Percentiles rank a stretch among this genome's conserved stretches.
These are phyloP conservation scores for Aristolochia fimbriata DNA, from an alignment of 164 flowering plant genomes.

Conservation along the genomic window DNA sequence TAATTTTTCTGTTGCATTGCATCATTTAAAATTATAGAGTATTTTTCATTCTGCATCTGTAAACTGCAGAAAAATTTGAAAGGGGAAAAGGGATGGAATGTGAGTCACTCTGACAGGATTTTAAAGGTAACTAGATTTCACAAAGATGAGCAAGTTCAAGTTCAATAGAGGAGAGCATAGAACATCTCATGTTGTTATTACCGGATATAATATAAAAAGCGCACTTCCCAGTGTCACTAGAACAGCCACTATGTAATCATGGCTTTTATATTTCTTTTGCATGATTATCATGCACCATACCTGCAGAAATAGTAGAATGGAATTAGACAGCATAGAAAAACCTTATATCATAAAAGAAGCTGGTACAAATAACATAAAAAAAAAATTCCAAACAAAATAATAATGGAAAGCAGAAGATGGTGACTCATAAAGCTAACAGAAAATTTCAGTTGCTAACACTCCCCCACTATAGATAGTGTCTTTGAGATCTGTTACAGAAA, in stretches of 20 bases:
- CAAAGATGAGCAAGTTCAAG: neutral
- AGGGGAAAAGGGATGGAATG: neutral
- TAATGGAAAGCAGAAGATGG: too few relatives aligned
- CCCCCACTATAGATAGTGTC: too few relatives aligned
- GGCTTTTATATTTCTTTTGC: slow-evolving; percentile 79
- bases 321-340: too few relatives aligned
- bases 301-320: slow-evolving; percentile 27
- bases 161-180: neutral
- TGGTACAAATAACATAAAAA: too few relatives aligned
- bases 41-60: neutral
- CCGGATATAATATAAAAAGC: slow-evolving; percentile 83
- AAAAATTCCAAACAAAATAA: too few relatives aligned
- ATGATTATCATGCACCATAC: slow-evolving; percentile 87
- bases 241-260: slow-evolving; percentile 70
- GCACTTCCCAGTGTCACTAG: slow-evolving; percentile 88
- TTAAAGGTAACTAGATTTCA: neutral
- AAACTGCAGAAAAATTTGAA: neutral
- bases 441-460: too few relatives aligned
- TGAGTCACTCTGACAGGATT: neutral
- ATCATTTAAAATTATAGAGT: neutral
- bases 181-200: slow-evolving; percentile 15
- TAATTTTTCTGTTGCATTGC: neutral
- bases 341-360: too few relatives aligned
- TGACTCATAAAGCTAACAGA: too few relatives aligned
- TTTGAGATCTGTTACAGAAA: too few relatives aligned